Conservation (phyloP, 2,329 filamentous ascomycete genomes). For the Scortechinia acanthostroma region DNA sequence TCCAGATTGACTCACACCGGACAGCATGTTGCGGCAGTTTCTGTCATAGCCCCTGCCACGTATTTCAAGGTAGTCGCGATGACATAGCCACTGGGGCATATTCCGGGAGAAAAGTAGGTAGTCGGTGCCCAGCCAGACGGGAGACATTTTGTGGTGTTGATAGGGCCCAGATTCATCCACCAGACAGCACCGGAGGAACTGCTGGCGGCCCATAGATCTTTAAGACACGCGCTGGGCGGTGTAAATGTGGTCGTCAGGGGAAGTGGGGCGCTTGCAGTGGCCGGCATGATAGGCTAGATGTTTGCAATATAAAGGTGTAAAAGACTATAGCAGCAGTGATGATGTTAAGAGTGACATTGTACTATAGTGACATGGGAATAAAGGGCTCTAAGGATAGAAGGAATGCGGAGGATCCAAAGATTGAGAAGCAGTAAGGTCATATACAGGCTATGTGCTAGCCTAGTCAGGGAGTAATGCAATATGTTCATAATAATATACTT, state of each 20-base stretch:
- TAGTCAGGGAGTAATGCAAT: too few relatives aligned
- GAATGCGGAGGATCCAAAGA: too few relatives aligned
- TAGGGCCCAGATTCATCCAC: not conserved
- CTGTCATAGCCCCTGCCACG: not conserved
- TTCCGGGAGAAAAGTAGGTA: not conserved
- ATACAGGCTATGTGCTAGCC: too few relatives aligned
- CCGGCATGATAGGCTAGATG: not conserved
- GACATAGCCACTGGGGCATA: not conserved
- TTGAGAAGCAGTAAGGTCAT: too few relatives aligned
- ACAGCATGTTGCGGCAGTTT: conserved; percentile 1
- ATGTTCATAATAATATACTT: too few relatives aligned
- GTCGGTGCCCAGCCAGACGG: not conserved
- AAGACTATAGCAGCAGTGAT: not conserved
- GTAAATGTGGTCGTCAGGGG: not conserved
- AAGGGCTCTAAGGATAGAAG: too few relatives aligned
- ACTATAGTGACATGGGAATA: too few relatives aligned
- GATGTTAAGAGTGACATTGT: too few relatives aligned
- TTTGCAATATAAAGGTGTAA: not conserved
- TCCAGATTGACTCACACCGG: not conserved
- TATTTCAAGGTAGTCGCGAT: not conserved
- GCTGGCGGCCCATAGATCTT: not conserved
- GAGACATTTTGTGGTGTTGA: not conserved
- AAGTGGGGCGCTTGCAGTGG: not conserved
- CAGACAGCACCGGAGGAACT: not conserved
- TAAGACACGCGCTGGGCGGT: not conserved